These are phyloP conservation scores for Vigna hirtella DNA, from an alignment of 306 rosid genomes.

Conservation along the genomic window DNA sequence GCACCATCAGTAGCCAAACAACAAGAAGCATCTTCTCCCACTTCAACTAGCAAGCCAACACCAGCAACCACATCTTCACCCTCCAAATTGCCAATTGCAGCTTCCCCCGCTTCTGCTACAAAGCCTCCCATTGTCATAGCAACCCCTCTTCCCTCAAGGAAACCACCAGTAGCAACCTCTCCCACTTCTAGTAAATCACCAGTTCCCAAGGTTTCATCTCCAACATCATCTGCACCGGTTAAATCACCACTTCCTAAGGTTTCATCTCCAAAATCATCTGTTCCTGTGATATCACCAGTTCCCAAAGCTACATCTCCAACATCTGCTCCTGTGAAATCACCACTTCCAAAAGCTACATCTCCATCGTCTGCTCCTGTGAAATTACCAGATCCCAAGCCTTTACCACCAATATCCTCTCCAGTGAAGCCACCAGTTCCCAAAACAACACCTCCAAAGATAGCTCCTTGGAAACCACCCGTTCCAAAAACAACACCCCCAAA, in stretches of 20 bases:
- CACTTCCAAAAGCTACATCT: background rate
- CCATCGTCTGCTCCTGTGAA: constrained; percentile 26
- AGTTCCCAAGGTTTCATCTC: background rate
- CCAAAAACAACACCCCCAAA: constrained; percentile 33
- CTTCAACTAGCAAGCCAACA: constrained; percentile 1
- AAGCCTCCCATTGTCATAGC: constrained; percentile 25
- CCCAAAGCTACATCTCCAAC: constrained; percentile 37
- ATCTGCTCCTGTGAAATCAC: constrained; percentile 40
- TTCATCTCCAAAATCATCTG: background rate
- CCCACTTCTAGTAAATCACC: constrained; percentile 24
- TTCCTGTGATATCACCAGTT: constrained; percentile 29
- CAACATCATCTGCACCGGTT: constrained; percentile 23
- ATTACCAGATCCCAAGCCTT: background rate
- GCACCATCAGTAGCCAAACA: constrained; percentile 21
- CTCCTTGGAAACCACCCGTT: background rate
- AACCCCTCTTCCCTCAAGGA: constrained; percentile 19
- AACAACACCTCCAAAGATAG: background rate
- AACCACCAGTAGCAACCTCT: background rate
- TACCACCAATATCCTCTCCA: constrained; percentile 3
- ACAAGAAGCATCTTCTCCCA: constrained; percentile 6
- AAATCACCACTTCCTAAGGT: background rate
- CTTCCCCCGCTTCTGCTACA: constrained; percentile 24
- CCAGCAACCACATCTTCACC: constrained; percentile 17
- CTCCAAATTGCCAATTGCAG: constrained; percentile 39
- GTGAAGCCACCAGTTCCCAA: background rate